Conservation (phyloP, 73 alveolate genomes). For the Symbiodinium natans region DNA sequence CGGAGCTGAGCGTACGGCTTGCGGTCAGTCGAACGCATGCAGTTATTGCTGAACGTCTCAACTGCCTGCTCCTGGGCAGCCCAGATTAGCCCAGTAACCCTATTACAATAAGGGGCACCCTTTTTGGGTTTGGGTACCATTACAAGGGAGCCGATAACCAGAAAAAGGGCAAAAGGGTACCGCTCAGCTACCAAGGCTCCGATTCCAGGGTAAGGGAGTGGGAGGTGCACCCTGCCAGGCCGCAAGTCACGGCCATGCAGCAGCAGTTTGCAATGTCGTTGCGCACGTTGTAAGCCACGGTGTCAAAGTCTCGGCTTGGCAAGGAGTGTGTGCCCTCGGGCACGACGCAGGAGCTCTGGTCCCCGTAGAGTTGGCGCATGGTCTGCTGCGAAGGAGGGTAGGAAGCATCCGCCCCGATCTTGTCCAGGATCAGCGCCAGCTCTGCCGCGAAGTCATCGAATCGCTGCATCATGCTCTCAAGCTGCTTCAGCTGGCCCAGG, state of each 20-base stretch:
- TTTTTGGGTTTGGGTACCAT: no score
- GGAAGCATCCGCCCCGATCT: conserved; percentile 46
- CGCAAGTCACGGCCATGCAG: conserved; percentile 24
- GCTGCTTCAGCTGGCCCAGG: conserved; percentile 37
- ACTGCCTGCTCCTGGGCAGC: no score
- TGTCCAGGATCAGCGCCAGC: not conserved
- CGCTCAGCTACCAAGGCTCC: not conserved
- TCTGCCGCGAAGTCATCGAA: conserved; percentile 64
- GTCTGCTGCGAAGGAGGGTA: conserved; percentile 46
- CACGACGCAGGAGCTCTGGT: not conserved
- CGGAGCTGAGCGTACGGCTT: not conserved
- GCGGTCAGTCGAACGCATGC: not conserved
- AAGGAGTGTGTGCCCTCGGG: not conserved
- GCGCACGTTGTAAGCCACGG: conserved; percentile 33
- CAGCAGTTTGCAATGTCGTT: conserved; percentile 16
- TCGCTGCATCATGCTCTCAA: conserved; percentile 37
- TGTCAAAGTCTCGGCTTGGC: conserved; percentile 12
- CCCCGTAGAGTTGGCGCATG: conserved; percentile 22
- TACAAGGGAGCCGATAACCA: not conserved
- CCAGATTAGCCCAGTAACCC: no score
- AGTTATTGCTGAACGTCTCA: not conserved
- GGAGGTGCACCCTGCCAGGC: conserved; percentile 44
- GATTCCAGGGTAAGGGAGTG: conserved; percentile 17
- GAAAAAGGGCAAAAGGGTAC: not conserved
- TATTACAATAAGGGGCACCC: no score